phyloP scores from a whole-genome alignment of 2,329 filamentous ascomycete species.

The Claviceps pazoutovae region DNA sequence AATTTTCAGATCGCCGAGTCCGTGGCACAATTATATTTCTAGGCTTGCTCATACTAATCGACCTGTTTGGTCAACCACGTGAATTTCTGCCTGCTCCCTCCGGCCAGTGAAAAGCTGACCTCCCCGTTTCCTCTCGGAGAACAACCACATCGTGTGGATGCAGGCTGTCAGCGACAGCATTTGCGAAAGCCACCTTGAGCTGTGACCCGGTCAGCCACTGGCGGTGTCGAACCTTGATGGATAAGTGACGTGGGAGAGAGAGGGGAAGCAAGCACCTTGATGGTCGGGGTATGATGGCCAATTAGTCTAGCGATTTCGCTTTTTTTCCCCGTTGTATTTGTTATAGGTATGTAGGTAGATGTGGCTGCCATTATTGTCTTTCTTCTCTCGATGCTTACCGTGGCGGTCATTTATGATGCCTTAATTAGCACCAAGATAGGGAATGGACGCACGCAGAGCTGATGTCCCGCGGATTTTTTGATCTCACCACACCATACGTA shows the following conservation, averaged over 20 bases:
- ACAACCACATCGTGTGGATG: not conserved
- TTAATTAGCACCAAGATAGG: no score
- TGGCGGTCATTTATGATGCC: no score
- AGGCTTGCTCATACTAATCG: not conserved
- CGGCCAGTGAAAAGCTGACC: not conserved
- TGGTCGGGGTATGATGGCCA: not conserved
- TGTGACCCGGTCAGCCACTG: not conserved
- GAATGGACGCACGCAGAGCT: no score
- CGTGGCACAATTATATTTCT: not conserved
- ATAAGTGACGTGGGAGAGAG: not conserved
- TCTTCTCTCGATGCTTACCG: no score
- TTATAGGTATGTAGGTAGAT: no score
- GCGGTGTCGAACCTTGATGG: constrained; percentile 6
- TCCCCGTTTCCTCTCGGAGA: not conserved
- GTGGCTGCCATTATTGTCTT: no score
- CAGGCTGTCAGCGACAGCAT: not conserved
- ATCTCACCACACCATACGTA: no score
- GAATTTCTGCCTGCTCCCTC: not conserved
- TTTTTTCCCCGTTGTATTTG: no score
- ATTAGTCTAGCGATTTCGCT: not conserved
- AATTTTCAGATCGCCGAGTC: not conserved
- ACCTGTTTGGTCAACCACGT: not conserved
- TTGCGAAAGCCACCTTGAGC: not conserved
- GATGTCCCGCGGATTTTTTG: no score
- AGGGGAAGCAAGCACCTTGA: not conserved